These are phyloP conservation scores for Ophiostoma piceae DNA, from an alignment of 2,329 filamentous ascomycete species.

Conservation along the genomic window DNA sequence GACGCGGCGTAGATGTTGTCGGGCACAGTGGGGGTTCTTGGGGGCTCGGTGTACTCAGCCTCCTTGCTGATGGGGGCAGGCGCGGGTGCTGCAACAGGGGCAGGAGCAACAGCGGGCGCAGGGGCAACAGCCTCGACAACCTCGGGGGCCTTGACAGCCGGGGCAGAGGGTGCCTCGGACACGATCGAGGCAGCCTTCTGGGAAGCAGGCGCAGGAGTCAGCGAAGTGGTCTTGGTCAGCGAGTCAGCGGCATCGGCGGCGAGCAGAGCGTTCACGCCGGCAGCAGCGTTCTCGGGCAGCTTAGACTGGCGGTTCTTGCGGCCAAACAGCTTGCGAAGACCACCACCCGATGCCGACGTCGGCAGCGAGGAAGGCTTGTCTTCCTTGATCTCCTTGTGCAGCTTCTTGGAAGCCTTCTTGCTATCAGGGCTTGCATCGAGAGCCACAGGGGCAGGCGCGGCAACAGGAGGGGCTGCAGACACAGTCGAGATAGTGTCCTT, in stretches of 20 bases:
- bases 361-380: constrained; percentile 29
- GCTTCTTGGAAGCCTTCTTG: constrained; percentile 48
- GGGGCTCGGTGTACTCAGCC: constrained; percentile 27
- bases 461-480: constrained; percentile 36
- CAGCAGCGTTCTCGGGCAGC: constrained; percentile 49
- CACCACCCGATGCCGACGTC: constrained; percentile 33
- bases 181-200: constrained; percentile 17
- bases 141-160: constrained; percentile 24
- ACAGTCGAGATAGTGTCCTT: constrained; percentile 33
- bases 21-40: constrained; percentile 28
- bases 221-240: neutral
- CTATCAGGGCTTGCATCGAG: constrained; percentile 40
- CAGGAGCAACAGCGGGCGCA: constrained; percentile 31
- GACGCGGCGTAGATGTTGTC: constrained; percentile 43
- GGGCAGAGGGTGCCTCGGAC: constrained; percentile 30
- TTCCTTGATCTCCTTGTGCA: constrained; percentile 47
- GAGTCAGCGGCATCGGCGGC: constrained; percentile 30
- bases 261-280: constrained; percentile 49
- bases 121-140: constrained; percentile 22
- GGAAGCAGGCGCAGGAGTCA: neutral
- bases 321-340: constrained; percentile 61
- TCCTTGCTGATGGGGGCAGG: constrained; percentile 17
- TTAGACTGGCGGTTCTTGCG: constrained; percentile 58
- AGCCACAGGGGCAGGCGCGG: constrained; percentile 39
- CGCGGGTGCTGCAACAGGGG: constrained; percentile 24